Percentiles rank a stretch among this genome's conserved stretches.
Conservation (phyloP, 129 eudicot genomes). For the Helichrysum umbraculigerum region DNA sequence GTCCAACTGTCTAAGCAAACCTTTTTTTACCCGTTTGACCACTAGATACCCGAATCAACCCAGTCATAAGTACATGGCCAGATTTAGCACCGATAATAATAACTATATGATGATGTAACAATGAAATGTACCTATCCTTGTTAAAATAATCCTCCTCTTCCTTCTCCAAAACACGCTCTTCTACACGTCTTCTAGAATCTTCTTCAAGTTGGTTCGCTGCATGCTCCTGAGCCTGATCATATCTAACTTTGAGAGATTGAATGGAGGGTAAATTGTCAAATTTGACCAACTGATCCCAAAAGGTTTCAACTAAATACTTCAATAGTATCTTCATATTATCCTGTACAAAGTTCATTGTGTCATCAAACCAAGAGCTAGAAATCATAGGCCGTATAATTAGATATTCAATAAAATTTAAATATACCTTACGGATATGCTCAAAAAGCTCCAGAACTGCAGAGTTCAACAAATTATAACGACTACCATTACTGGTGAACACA, state of each 20-base stretch:
- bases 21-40: not conserved
- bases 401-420: not conserved
- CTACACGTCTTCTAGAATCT: constrained; percentile 73
- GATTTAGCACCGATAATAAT: not conserved
- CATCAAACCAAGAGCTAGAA: constrained; percentile 1
- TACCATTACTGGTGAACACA: constrained; percentile 72
- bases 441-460: constrained; percentile 90
- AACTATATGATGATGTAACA: not conserved
- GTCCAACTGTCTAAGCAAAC: too few species aligned
- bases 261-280: constrained; percentile 63
- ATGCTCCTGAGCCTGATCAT: constrained; percentile 79
- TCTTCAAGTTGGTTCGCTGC: constrained; percentile 41
- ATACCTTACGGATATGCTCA: constrained; percentile 86
- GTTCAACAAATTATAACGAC: constrained; percentile 83
- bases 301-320: constrained; percentile 75
- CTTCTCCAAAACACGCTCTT: constrained; percentile 87
- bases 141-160: constrained; percentile 97
- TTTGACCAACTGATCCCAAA: constrained; percentile 71
- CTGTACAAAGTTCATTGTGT: constrained; percentile 42
- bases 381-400: constrained; percentile 1
- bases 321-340: constrained; percentile 65
- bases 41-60: not conserved
- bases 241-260: constrained; percentile 71
- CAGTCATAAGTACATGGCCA: not conserved
- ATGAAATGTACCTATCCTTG: constrained; percentile 66